These are phyloP conservation scores for Rubia yunnanensis DNA, from an alignment of 257 asterid species.

Conservation along the genomic window DNA sequence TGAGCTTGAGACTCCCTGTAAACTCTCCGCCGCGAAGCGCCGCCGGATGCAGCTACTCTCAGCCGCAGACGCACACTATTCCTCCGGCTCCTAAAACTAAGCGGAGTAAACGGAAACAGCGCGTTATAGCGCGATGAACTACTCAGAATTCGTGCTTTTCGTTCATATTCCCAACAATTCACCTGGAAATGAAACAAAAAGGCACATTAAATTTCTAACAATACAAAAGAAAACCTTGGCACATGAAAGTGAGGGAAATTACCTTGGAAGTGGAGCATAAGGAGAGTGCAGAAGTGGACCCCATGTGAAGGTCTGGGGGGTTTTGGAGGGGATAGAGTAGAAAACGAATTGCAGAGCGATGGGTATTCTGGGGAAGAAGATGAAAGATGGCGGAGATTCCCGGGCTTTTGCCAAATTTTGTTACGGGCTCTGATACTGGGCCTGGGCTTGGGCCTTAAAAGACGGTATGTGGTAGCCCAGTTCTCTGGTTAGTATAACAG, in stretches of 20 bases:
- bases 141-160: conserved; percentile 7
- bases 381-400: background rate
- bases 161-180: conserved; percentile 18
- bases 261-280: conserved; percentile 49
- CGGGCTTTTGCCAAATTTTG: background rate
- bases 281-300: conserved; percentile 45
- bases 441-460: background rate
- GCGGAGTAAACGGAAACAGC: conserved; percentile 21
- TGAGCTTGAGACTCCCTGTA: conserved; percentile 57
- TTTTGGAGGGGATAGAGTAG: background rate
- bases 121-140: conserved; percentile 17
- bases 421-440: background rate
- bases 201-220: background rate
- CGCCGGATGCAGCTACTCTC: conserved; percentile 31
- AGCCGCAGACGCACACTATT: conserved; percentile 17
- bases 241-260: background rate
- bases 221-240: background rate
- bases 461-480: background rate
- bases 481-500: too few species aligned
- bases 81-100: conserved; percentile 18
- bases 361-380: background rate
- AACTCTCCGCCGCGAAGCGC: conserved; percentile 52
- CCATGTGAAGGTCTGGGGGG: conserved; percentile 23
- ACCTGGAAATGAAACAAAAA: conserved; percentile 24
- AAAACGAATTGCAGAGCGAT: background rate